Evolutionary conservation across 352 stramenopile species (phyloP).

Genomic region (Blastocystis hominis): DNA sequence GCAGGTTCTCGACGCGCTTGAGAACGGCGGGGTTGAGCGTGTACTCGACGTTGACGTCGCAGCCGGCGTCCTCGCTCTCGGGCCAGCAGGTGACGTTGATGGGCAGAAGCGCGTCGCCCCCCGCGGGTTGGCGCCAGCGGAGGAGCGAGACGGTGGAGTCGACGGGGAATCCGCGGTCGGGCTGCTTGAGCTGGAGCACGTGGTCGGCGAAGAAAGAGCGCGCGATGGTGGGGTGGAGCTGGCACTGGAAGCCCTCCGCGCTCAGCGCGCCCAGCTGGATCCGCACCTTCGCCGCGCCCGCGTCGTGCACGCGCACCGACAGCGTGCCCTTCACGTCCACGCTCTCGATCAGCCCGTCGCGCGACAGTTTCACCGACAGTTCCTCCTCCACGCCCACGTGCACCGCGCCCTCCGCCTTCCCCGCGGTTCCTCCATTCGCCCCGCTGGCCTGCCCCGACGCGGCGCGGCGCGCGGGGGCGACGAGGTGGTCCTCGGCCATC

Average conservation of each 20-base stretch:
- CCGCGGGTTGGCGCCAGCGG: background rate
- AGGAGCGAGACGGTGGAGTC: slow-evolving; percentile 25
- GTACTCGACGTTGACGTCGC: slow-evolving; percentile 34
- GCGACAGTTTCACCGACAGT: slow-evolving; percentile 27
- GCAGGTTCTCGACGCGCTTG: background rate
- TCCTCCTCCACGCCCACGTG: slow-evolving; percentile 12
- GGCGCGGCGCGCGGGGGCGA: background rate
- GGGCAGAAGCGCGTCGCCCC: background rate
- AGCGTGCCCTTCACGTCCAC: slow-evolving; percentile 47
- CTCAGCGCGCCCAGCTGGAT: background rate
- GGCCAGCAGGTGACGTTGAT: slow-evolving; percentile 45
- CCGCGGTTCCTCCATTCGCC: no score
- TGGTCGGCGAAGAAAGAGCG: slow-evolving; percentile 25
- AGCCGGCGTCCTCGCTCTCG: background rate
- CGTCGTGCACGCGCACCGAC: background rate
- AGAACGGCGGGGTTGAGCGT: slow-evolving; percentile 1
- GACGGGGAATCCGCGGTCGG: slow-evolving; percentile 32
- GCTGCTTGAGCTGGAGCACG: slow-evolving; percentile 15
- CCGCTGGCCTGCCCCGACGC: no score
- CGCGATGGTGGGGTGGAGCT: slow-evolving; percentile 17
- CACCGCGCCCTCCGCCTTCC: background rate
- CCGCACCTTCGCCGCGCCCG: background rate
- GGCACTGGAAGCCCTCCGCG: background rate
- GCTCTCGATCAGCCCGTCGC: slow-evolving; percentile 34
- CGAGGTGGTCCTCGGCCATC: slow-evolving; percentile 6